Evolutionary conservation across 169 alveolate species (phyloP).

Genomic region (Eimeria praecox): DNA sequence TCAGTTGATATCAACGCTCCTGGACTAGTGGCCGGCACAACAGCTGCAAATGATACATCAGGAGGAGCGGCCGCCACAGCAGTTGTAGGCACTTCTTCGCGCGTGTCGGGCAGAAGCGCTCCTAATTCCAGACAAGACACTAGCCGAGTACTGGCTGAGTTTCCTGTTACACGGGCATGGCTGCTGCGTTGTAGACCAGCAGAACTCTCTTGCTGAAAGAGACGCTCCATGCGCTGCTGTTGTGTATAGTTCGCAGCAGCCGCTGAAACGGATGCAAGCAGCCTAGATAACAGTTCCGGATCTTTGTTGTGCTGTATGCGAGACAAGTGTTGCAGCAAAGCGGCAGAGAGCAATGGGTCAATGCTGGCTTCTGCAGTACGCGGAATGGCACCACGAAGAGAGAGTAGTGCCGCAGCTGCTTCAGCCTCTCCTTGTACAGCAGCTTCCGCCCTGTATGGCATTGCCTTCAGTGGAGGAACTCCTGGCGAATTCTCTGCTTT

Average conservation of each 20-base stretch:
- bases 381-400: not conserved
- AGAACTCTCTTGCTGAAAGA: not conserved
- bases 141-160: not conserved
- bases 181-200: not conserved
- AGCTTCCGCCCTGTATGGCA: not conserved
- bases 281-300: constrained; percentile 31
- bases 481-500: not conserved
- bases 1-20: not conserved
- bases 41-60: not conserved
- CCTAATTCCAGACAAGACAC: not conserved
- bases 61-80: not conserved
- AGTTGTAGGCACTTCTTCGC: not conserved
- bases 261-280: constrained; percentile 52
- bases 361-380: not conserved
- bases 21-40: not conserved
- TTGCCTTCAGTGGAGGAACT: not conserved
- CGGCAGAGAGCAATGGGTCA: constrained; percentile 54
- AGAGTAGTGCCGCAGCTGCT: not conserved
- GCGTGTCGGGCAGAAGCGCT: not conserved
- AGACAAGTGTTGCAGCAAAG: constrained; percentile 37
- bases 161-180: not conserved
- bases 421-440: not conserved
- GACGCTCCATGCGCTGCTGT: not conserved
- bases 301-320: constrained; percentile 5
- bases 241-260: constrained; percentile 6